phyloP scores from a whole-genome alignment of 371 early-diverging fungal genomes.

The Apophysomyces trapeziformis region DNA sequence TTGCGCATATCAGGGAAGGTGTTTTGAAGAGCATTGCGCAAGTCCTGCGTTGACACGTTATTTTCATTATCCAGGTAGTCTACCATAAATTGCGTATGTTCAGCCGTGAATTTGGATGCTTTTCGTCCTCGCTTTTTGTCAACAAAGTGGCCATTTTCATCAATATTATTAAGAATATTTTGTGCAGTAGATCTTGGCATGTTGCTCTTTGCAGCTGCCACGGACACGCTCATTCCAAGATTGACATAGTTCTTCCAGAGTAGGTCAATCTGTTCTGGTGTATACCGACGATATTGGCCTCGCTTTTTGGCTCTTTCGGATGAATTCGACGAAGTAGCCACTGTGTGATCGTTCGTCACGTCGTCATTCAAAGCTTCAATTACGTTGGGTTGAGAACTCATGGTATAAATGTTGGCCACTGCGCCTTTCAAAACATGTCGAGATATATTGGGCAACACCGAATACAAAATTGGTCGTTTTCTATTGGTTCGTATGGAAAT shows the following conservation, averaged over 20 bases:
- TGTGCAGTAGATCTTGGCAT: slow-evolving; percentile 9
- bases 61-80: slow-evolving; percentile 1
- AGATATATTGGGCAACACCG: slow-evolving; percentile 1
- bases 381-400: background rate
- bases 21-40: background rate
- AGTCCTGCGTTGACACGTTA: slow-evolving; percentile 3
- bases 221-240: slow-evolving; percentile 8
- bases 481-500: background rate
- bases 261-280: slow-evolving; percentile 4
- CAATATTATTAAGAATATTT: slow-evolving; percentile 4
- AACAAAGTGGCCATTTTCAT: slow-evolving; percentile 7
- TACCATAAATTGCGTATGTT: background rate
- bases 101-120: background rate
- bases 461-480: slow-evolving; percentile 3
- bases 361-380: background rate
- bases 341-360: background rate
- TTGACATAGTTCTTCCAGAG: slow-evolving; percentile 5
- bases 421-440: slow-evolving; percentile 5
- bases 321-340: background rate
- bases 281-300: background rate
- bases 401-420: background rate
- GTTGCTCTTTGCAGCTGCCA: slow-evolving; percentile 3
- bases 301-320: slow-evolving; percentile 1
- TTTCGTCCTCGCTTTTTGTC: slow-evolving; percentile 7
- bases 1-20: slow-evolving; percentile 3